Conservation (phyloP, 495 filamentous ascomycete genomes). For the Aspergillus leporis region DNA sequence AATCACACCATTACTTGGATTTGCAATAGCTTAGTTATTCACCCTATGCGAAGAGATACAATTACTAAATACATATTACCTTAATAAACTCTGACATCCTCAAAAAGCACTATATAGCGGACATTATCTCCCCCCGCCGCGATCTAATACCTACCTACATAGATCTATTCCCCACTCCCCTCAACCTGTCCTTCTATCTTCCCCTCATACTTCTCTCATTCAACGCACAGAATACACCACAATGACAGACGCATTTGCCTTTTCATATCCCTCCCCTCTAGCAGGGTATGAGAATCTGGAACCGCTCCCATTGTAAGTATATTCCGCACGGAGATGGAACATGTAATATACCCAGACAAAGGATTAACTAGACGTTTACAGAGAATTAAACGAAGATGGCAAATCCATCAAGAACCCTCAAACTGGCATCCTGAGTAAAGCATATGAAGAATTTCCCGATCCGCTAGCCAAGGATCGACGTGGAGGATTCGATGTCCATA, state of each 20-base stretch:
- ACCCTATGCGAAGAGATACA: neutral
- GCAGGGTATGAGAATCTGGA: conserved; percentile 63
- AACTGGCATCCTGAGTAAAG: conserved; percentile 55
- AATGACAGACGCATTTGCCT: conserved; percentile 43
- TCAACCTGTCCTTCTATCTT: neutral
- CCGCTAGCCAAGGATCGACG: conserved; percentile 61
- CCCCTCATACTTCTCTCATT: neutral
- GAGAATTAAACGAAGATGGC: conserved; percentile 57
- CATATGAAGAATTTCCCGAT: conserved; percentile 64
- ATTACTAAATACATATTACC: neutral
- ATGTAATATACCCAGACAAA: conserved; percentile 2
- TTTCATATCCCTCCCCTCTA: conserved; percentile 63
- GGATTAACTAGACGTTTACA: conserved; percentile 17
- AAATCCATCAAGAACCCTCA: conserved; percentile 64
- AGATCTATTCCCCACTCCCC: neutral
- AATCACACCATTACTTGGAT: neutral
- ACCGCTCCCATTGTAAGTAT: conserved; percentile 61
- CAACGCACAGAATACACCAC: neutral
- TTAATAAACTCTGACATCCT: neutral
- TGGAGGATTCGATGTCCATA: conserved; percentile 74
- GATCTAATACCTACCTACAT: neutral
- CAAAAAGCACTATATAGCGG: neutral
- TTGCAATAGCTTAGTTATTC: neutral
- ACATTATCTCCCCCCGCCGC: neutral
- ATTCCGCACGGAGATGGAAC: neutral